phyloP scores from a whole-genome alignment of 169 alveolate species.

The Cryptosporidium bovis region DNA sequence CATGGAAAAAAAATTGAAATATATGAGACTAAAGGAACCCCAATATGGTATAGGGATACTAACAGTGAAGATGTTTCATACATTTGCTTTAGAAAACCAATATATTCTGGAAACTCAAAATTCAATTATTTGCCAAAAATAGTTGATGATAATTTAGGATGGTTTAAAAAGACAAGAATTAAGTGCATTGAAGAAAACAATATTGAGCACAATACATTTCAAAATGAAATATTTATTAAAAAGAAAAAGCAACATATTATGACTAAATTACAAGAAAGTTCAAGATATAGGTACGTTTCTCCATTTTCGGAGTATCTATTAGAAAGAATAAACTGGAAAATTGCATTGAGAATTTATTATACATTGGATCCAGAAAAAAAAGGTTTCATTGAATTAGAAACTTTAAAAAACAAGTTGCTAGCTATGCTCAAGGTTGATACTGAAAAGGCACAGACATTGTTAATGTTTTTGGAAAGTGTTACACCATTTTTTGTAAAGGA shows the following conservation, averaged over 20 bases:
- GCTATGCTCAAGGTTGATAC: conserved; percentile 33
- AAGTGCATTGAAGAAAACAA: neutral
- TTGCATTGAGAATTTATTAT: conserved; percentile 69
- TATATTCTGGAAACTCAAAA: conserved; percentile 41
- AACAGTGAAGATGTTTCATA: conserved; percentile 35
- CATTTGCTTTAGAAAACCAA: conserved; percentile 37
- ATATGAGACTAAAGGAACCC: neutral
- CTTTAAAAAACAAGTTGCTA: conserved; percentile 11
- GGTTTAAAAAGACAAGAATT: conserved; percentile 16
- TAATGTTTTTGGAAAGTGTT: conserved; percentile 34
- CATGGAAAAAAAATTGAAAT: no score
- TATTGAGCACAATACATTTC: neutral
- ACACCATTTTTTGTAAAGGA: conserved; percentile 32
- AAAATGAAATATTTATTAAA: conserved; percentile 7
- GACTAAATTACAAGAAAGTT: conserved; percentile 20
- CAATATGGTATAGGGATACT: conserved; percentile 65
- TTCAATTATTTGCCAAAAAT: conserved; percentile 56
- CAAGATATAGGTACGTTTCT: conserved; percentile 51
- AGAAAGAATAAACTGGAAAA: conserved; percentile 63
- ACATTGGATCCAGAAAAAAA: conserved; percentile 56
- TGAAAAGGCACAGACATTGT: conserved; percentile 58
- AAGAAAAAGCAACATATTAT: conserved; percentile 11
- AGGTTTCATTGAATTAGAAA: conserved; percentile 40
- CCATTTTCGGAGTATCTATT: conserved; percentile 66
- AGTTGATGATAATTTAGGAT: conserved; percentile 20